A percentile compares a stretch with the other conserved stretches of the same genome.
Evolutionary conservation across 305 asterid genomes (phyloP).

Genomic region (Petunia hybrid): DNA sequence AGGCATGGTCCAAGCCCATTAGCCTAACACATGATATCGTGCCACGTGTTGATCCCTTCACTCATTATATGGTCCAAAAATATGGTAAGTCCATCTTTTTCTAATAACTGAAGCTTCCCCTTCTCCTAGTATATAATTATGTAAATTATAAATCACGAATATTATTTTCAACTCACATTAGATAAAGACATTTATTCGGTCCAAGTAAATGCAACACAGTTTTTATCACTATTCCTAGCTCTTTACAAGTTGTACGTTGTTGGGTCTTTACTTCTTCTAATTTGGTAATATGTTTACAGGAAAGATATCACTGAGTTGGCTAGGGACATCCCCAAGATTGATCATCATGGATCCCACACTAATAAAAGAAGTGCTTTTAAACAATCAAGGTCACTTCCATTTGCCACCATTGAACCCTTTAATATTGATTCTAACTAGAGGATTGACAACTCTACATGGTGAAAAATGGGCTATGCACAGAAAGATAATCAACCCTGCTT

Average conservation of each 20-base stretch:
- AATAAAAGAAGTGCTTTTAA: constrained; percentile 52
- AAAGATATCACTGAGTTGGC: constrained; percentile 53
- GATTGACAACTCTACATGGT: constrained; percentile 57
- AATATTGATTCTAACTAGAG: constrained; percentile 47
- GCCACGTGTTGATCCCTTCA: constrained; percentile 58
- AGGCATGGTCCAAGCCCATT: constrained; percentile 61
- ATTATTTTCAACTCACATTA: not conserved
- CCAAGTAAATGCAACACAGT: not conserved
- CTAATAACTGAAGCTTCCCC: not conserved
- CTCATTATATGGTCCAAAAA: constrained; percentile 43
- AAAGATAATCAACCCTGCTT: constrained; percentile 59
- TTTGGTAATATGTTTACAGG: constrained; percentile 38
- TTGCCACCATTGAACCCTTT: constrained; percentile 50
- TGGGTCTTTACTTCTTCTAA: not conserved
- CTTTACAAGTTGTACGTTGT: too few species aligned
- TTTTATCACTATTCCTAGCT: not conserved
- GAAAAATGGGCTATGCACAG: constrained; percentile 57
- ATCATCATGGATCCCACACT: constrained; percentile 51
- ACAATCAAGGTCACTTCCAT: constrained; percentile 53
- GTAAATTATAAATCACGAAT: not conserved
- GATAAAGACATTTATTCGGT: not conserved
- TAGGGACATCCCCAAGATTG: constrained; percentile 52
- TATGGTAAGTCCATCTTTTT: constrained; percentile 41
- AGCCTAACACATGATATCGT: constrained; percentile 51
- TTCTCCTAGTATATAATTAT: not conserved